Percentiles rank a stretch among this genome's conserved stretches.
Evolutionary conservation across 331 rosid genomes (phyloP).

Genomic region (Spiraea crenata): DNA sequence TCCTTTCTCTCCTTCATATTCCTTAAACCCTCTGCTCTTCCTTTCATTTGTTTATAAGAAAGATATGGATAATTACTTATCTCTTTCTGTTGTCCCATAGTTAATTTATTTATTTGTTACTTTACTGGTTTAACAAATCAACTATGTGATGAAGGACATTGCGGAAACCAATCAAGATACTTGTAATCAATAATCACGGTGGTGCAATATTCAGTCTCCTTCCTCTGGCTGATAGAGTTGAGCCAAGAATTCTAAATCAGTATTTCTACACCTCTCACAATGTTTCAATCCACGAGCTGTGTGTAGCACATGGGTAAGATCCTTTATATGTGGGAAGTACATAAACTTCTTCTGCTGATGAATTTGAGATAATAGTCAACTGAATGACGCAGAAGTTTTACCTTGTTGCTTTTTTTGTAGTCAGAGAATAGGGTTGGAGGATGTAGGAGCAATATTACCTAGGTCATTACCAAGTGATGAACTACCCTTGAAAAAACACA

Average conservation of each 20-base stretch:
- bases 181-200: slow-evolving; percentile 85
- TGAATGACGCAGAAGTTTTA: background rate
- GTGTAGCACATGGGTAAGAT: slow-evolving; percentile 84
- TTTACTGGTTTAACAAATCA: background rate
- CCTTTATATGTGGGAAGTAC: slow-evolving; percentile 15
- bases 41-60: background rate
- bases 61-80: background rate
- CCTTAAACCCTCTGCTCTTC: background rate
- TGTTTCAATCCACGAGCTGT: slow-evolving; percentile 58
- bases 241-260: slow-evolving; percentile 51
- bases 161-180: slow-evolving; percentile 85
- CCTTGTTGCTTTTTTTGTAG: background rate
- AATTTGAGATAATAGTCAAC: background rate
- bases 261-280: slow-evolving; percentile 83
- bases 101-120: background rate
- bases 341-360: background rate
- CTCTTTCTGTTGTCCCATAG: background rate
- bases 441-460: slow-evolving; percentile 1
- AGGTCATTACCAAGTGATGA: background rate
- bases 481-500: background rate
- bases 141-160: slow-evolving; percentile 51
- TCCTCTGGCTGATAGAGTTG: slow-evolving; percentile 69
- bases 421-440: background rate
- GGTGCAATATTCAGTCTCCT: slow-evolving; percentile 95
- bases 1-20: background rate